Evolutionary conservation across 352 stramenopile species (phyloP), one percentile per base, ranked within the genome.

Genomic region (Phytophthora sp.): DNA sequence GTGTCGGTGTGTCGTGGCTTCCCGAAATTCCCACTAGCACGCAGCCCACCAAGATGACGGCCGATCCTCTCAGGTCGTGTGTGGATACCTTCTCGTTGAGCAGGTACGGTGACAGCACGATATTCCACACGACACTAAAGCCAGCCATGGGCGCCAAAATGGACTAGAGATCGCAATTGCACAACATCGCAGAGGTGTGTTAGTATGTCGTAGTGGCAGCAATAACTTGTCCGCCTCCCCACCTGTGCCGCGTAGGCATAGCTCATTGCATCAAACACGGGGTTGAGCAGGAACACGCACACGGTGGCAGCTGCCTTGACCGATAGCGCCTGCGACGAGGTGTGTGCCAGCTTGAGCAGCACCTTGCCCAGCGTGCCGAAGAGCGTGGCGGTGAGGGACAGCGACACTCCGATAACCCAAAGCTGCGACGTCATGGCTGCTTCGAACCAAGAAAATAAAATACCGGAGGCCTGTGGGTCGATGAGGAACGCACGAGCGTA

Each of bases 101-200:
- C 24, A 95, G 71, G 61, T 91, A 95, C 5, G 87, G 87, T 49
- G 87, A 85, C 13, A 95, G 63, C 18, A 95, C 70, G 51, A 95
- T 94, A 55, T 95, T 95, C 87, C 87, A 95, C 41, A 95, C 85
- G 41, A 95, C 87, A 50, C 87, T 95, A 66, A 91, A 95, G 41
- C 87, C 87, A 2, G 87, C 85, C 87, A 95, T 95, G 2, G 87
- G 87, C 18, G 87, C 87, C 36, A 95, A 73, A 49, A 95, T 93
- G 20, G 85, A 94, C 82, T 95, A 47, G 24, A 31, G 21, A 42
- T 50, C 21, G 46, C 38, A 58, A 68, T 23, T 50, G 36, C 49
- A 68, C 72, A 76, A 53, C 50, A 67, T 60, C 30, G 52, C 13
- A 35, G 33, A 45, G 26, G 52, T 66, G 36, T 35, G 57, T 77